Evolutionary conservation across 768 basidiomycete species (phyloP).

Genomic region (Mycena amicta): DNA sequence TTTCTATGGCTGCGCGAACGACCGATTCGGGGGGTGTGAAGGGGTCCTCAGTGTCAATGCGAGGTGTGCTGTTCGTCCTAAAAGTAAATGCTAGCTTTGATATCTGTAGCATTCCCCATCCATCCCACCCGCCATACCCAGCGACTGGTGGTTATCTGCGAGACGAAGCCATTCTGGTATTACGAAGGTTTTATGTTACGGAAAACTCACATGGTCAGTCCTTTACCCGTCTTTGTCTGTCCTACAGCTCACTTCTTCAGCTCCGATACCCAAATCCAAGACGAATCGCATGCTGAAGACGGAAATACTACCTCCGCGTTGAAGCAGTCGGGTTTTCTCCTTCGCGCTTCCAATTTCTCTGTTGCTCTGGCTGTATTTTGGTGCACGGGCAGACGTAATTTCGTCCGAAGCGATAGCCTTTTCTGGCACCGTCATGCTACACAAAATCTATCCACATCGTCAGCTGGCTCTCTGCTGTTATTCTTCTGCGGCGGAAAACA

Average conservation of each 20-base stretch:
- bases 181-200: slow-evolving; percentile 88
- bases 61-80: slow-evolving; percentile 44
- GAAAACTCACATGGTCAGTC: slow-evolving; percentile 89
- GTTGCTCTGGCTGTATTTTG: too few species aligned
- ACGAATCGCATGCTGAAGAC: slow-evolving; percentile 83
- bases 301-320: slow-evolving; percentile 51
- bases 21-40: slow-evolving; percentile 95
- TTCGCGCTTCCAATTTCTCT: too few species aligned
- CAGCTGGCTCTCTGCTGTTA: neutral
- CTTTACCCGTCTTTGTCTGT: neutral
- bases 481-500: too few species aligned
- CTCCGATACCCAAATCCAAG: slow-evolving; percentile 89
- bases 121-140: slow-evolving; percentile 71
- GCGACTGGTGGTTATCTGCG: slow-evolving; percentile 77
- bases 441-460: neutral
- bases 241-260: slow-evolving; percentile 41
- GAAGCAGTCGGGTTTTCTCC: neutral
- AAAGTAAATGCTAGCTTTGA: slow-evolving; percentile 1
- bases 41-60: slow-evolving; percentile 89
- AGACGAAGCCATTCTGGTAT: slow-evolving; percentile 84
- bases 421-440: neutral
- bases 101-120: slow-evolving; percentile 61
- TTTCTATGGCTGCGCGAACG: slow-evolving; percentile 92
- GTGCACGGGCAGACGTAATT: too few species aligned
- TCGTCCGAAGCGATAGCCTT: neutral